Conservation (phyloP, 306 rosid species). For the Pterocarpus santalinus region DNA sequence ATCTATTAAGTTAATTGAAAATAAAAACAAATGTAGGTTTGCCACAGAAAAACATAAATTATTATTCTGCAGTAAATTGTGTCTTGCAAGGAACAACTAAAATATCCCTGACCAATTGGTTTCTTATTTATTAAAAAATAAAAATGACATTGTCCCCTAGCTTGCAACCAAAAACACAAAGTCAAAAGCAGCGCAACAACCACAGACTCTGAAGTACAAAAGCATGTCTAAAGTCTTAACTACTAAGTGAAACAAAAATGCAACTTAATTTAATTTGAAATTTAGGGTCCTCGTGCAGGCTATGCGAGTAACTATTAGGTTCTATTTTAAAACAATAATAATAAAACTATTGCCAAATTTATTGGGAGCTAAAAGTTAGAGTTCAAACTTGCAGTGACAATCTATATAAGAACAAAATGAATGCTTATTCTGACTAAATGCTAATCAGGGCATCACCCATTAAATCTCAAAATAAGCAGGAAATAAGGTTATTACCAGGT, state of each 20-base stretch:
- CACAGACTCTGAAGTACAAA: not conserved
- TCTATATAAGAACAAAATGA: not conserved
- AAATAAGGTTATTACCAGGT: conserved; percentile 64
- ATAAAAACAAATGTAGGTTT: not conserved
- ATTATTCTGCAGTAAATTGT: not conserved
- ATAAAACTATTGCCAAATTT: not conserved
- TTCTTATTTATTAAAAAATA: not conserved
- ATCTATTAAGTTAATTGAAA: conserved; percentile 2
- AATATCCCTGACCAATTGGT: not conserved
- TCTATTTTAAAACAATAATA: not conserved
- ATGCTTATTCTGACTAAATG: not conserved
- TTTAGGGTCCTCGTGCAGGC: not conserved
- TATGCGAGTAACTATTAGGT: not conserved
- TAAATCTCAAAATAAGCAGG: not conserved
- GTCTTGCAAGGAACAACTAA: not conserved
- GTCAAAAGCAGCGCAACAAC: conserved; percentile 9
- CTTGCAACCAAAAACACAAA: not conserved
- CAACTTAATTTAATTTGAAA: not conserved
- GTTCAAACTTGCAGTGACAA: conserved; percentile 13
- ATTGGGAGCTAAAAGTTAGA: not conserved
- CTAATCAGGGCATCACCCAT: conserved; percentile 12
- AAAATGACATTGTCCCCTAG: not conserved
- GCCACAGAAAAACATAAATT: conserved; percentile 1
- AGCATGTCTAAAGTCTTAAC: not conserved
- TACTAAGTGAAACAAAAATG: not conserved